Conservation (phyloP, 108 stramenopile genomes). For the Nitzschia sp. region DNA sequence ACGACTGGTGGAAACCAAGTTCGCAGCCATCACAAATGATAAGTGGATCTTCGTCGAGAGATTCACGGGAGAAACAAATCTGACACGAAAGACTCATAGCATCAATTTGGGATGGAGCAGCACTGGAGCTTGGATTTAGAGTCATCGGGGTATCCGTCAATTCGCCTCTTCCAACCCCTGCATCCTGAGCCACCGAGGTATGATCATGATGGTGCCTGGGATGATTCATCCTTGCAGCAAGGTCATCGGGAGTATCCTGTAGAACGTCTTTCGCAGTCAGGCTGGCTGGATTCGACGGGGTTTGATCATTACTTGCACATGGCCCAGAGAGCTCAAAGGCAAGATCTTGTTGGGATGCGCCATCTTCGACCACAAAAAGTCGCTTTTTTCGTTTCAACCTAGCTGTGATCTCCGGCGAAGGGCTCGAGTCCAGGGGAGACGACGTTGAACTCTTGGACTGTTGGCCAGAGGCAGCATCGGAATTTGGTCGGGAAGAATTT, state of each 20-base stretch:
- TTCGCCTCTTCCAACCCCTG: not conserved
- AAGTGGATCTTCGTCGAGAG: slow-evolving; percentile 44
- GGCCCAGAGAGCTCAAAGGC: not conserved
- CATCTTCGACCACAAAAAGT: not conserved
- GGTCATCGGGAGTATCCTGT: not conserved
- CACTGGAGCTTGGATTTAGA: not conserved
- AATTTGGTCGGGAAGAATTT: not conserved
- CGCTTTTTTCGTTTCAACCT: not conserved
- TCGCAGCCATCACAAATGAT: slow-evolving; percentile 67
- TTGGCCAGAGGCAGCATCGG: not conserved
- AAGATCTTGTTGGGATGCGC: not conserved
- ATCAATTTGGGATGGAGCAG: not conserved
- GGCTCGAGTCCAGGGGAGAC: not conserved
- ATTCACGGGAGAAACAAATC: slow-evolving; percentile 42
- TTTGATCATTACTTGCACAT: not conserved
- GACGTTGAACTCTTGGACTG: no score
- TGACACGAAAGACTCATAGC: slow-evolving; percentile 42
- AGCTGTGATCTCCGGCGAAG: not conserved
- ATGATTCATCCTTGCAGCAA: no score
- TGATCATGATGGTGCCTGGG: no score
- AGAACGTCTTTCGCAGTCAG: not conserved
- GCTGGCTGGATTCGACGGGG: not conserved
- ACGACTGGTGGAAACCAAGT: slow-evolving; percentile 51
- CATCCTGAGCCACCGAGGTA: not conserved
- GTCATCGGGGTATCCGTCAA: slow-evolving; percentile 2